A percentile compares a stretch with the other conserved stretches of the same genome.
phyloP scores from a whole-genome alignment of 1,139 yeast genomes.

The Magnusiomyces magnusii region DNA sequence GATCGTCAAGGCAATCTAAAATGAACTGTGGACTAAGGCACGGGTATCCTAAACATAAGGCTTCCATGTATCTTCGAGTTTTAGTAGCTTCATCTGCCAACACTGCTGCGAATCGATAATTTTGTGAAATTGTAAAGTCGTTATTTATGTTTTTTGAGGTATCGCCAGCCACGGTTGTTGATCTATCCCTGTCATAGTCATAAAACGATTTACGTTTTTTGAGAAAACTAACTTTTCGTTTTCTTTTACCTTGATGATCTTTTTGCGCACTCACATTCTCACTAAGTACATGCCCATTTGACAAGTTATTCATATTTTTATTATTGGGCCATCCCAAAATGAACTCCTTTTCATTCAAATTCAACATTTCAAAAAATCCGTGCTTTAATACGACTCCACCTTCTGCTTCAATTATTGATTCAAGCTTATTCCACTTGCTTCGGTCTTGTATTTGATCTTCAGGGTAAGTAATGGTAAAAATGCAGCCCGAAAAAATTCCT shows the following conservation, averaged over 20 bases:
- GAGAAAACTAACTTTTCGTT: not conserved
- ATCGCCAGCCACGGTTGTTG: not conserved
- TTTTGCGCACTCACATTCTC: too few species aligned
- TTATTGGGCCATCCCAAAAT: not conserved
- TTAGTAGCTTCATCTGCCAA: slow-evolving; percentile 52
- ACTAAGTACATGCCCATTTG: too few species aligned
- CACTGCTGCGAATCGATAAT: slow-evolving; percentile 50
- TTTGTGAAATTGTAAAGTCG: not conserved
- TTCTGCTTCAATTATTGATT: slow-evolving; percentile 36
- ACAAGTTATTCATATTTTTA: too few species aligned
- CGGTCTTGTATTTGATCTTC: not conserved
- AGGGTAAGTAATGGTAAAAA: slow-evolving; percentile 37
- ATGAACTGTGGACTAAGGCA: slow-evolving; percentile 57
- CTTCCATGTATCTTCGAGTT: slow-evolving; percentile 73
- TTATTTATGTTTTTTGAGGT: not conserved
- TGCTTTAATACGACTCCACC: slow-evolving; percentile 50
- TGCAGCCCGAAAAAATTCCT: slow-evolving; percentile 36
- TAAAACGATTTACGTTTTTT: not conserved
- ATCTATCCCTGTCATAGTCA: not conserved
- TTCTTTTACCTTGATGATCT: not conserved
- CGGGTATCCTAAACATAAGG: slow-evolving; percentile 89
- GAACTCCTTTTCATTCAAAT: slow-evolving; percentile 17
- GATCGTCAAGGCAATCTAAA: slow-evolving; percentile 41
- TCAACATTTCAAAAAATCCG: slow-evolving; percentile 38
- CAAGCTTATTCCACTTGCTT: slow-evolving; percentile 34